These are phyloP conservation scores for Fusarium humuli DNA, from an alignment of 2,329 filamentous ascomycete genomes.

Conservation along the genomic window DNA sequence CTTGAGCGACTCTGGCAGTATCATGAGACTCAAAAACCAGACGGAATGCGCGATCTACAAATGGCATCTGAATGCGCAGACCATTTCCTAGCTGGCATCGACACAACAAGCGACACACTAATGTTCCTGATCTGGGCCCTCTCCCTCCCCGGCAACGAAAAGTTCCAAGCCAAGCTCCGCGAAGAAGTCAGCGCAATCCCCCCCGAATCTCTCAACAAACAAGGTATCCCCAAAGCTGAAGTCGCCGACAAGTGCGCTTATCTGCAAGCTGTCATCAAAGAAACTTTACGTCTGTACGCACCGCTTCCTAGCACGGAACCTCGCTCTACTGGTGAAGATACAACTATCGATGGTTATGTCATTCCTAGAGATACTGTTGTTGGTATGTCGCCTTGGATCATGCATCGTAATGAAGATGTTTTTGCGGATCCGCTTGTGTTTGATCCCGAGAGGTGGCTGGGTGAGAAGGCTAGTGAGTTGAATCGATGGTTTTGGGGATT, in stretches of 20 bases:
- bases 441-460: constrained; percentile 47
- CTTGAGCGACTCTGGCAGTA: constrained; percentile 54
- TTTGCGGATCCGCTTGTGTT: constrained; percentile 43
- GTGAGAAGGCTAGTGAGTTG: constrained; percentile 22
- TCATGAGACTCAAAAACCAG: constrained; percentile 44
- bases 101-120: constrained; percentile 64
- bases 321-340: constrained; percentile 48
- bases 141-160: constrained; percentile 56
- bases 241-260: constrained; percentile 55
- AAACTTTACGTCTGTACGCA: constrained; percentile 61
- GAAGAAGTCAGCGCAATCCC: constrained; percentile 54
- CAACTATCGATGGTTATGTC: constrained; percentile 39
- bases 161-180: constrained; percentile 58
- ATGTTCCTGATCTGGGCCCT: constrained; percentile 64
- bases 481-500: constrained; percentile 46
- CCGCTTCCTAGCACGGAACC: constrained; percentile 65
- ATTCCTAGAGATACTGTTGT: constrained; percentile 45
- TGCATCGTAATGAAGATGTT: constrained; percentile 44
- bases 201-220: constrained; percentile 27
- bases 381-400: constrained; percentile 44
- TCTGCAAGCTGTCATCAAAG: constrained; percentile 62
- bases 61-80: constrained; percentile 66
- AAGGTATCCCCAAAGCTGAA: constrained; percentile 50
- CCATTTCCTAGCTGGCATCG: constrained; percentile 64
- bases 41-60: constrained; percentile 55